phyloP scores from a whole-genome alignment of 2,329 filamentous ascomycete species.

The Xylaria digitata region DNA sequence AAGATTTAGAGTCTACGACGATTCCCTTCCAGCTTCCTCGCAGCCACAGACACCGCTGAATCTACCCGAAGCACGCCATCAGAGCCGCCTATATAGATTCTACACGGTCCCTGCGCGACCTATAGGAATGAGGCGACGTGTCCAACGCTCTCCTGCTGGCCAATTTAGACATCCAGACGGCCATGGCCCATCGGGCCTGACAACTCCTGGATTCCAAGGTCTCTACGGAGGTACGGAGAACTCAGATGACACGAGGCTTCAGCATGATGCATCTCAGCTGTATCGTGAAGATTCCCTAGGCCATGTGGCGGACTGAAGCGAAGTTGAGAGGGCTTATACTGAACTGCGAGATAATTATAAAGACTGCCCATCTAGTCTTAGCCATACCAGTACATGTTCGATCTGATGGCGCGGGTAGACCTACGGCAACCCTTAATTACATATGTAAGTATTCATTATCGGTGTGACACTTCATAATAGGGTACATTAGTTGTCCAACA shows the following conservation, averaged over 20 bases:
- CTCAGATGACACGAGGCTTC: conserved; percentile 55
- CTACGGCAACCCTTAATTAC: background rate
- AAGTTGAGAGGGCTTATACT: background rate
- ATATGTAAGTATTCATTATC: conserved; percentile 11
- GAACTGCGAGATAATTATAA: background rate
- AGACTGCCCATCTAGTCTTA: background rate
- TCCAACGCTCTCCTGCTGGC: conserved; percentile 31
- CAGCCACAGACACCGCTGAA: conserved; percentile 65
- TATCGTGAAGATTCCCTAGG: conserved; percentile 24
- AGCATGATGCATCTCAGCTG: conserved; percentile 45
- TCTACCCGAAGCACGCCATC: conserved; percentile 61
- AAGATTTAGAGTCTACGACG: conserved; percentile 59
- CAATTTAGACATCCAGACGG: conserved; percentile 41
- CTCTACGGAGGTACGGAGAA: conserved; percentile 63
- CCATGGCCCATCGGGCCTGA: conserved; percentile 54
- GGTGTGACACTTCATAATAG: conserved; percentile 11
- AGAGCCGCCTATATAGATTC: conserved; percentile 56
- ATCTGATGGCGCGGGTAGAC: background rate
- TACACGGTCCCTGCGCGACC: conserved; percentile 57
- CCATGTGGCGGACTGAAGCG: conserved; percentile 1
- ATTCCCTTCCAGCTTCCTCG: conserved; percentile 55
- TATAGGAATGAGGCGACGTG: conserved; percentile 29
- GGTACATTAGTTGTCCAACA: conserved; percentile 9
- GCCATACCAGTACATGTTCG: conserved; percentile 4
- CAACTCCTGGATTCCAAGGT: conserved; percentile 58